phyloP scores from a whole-genome alignment of 495 filamentous ascomycete species.

The Lichina pygmaea region DNA sequence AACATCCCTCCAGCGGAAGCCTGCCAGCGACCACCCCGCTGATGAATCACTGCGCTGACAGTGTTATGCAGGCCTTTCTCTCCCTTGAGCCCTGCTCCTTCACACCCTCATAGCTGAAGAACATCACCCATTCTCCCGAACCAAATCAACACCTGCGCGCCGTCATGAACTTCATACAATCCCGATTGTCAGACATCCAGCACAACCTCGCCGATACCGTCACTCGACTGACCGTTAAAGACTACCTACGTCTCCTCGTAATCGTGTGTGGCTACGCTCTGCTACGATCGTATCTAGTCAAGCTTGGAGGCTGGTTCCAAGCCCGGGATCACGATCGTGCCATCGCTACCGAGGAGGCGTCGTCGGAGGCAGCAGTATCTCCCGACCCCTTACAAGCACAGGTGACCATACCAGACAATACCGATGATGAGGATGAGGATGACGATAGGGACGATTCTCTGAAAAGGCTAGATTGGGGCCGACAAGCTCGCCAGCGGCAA shows the following conservation, averaged over 20 bases:
- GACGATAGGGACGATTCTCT: constrained; percentile 16
- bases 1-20: no score
- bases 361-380: constrained; percentile 14
- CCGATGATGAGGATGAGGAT: constrained; percentile 28
- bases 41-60: no score
- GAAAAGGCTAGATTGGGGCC: constrained; percentile 14
- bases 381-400: constrained; percentile 24
- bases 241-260: constrained; percentile 33
- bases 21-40: no score
- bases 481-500: constrained; percentile 7
- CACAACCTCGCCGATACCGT: constrained; percentile 1
- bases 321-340: constrained; percentile 17
- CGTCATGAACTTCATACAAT: no score
- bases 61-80: no score
- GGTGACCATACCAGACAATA: constrained; percentile 25
- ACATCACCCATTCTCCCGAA: no score
- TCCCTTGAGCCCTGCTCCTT: no score
- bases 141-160: no score
- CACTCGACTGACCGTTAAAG: constrained; percentile 16
- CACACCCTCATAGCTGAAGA: no score
- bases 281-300: constrained; percentile 36
- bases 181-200: neutral
- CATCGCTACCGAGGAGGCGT: constrained; percentile 10
- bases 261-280: constrained; percentile 34
- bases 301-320: constrained; percentile 17